phyloP scores from a whole-genome alignment of 805 yeast species.

The Kuraishia hungarica region DNA sequence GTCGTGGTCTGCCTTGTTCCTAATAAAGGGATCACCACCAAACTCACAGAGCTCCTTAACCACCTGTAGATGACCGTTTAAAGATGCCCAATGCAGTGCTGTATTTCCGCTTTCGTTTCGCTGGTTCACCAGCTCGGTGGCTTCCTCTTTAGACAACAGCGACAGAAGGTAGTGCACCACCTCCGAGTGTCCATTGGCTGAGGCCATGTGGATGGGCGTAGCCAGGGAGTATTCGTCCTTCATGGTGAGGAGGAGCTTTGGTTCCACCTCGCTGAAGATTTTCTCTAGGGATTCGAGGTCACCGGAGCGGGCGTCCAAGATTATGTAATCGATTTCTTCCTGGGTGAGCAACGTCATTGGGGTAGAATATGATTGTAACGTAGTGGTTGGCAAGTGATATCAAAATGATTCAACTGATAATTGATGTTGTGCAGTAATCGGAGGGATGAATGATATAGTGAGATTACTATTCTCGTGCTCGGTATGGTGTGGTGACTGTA shows the following conservation, averaged over 20 bases:
- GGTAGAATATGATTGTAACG: not conserved
- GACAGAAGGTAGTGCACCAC: constrained; percentile 53
- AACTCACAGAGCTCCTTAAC: constrained; percentile 68
- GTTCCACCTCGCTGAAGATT: constrained; percentile 52
- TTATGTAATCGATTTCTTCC: constrained; percentile 77
- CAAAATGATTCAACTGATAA: no score
- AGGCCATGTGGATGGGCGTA: constrained; percentile 90
- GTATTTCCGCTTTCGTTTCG: constrained; percentile 85
- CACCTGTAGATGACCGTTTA: constrained; percentile 72
- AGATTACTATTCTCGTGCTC: no score
- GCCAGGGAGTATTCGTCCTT: constrained; percentile 57
- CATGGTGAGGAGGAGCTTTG: constrained; percentile 32
- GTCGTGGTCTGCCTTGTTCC: constrained; percentile 74
- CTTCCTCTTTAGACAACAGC: constrained; percentile 34
- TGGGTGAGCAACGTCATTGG: constrained; percentile 31
- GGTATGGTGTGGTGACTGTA: no score
- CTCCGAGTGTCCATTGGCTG: constrained; percentile 85
- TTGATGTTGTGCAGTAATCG: not conserved
- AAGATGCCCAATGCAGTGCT: constrained; percentile 93
- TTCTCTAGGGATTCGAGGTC: constrained; percentile 70
- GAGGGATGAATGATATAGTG: no score
- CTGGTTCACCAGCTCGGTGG: constrained; percentile 34
- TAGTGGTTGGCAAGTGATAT: no score
- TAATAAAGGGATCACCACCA: constrained; percentile 73
- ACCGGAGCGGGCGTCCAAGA: constrained; percentile 82